Percentiles rank a stretch among this genome's conserved stretches.
Evolutionary conservation across 805 yeast genomes (phyloP).

Genomic region (Candida bentonensis): DNA sequence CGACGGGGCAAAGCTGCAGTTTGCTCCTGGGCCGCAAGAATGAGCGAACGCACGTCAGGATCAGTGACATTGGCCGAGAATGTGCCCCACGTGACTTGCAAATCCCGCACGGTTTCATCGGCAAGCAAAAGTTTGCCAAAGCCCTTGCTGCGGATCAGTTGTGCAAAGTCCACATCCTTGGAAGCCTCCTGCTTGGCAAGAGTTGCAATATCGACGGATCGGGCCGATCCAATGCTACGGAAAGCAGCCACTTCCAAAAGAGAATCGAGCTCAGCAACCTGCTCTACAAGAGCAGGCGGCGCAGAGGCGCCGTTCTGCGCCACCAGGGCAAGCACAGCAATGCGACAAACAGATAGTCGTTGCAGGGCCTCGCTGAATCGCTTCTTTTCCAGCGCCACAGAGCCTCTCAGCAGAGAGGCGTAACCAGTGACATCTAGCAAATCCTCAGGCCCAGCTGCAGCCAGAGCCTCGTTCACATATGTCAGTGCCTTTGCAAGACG

Average conservation of each 20-base stretch:
- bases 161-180: conserved; percentile 25
- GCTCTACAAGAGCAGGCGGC: conserved; percentile 5
- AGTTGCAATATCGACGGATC: conserved; percentile 35
- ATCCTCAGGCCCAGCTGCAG: conserved; percentile 6
- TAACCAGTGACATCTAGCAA: conserved; percentile 14
- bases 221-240: conserved; percentile 3
- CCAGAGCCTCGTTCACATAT: conserved; percentile 23
- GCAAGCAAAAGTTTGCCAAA: conserved; percentile 7
- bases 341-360: conserved; percentile 45
- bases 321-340: conserved; percentile 42
- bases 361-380: conserved; percentile 41
- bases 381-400: conserved; percentile 35
- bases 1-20: conserved; percentile 10
- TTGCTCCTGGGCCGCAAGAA: conserved; percentile 16
- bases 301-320: conserved; percentile 14
- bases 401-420: conserved; percentile 37
- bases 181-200: conserved; percentile 32
- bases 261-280: conserved; percentile 43
- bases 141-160: conserved; percentile 21
- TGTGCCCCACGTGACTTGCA: conserved; percentile 41
- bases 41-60: conserved; percentile 48
- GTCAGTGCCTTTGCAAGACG: conserved; percentile 53
- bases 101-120: conserved; percentile 11
- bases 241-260: conserved; percentile 36
- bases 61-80: conserved; percentile 52